These are phyloP conservation scores for Boletus eberwhitei DNA, from an alignment of 768 basidiomycete species.

Conservation along the genomic window DNA sequence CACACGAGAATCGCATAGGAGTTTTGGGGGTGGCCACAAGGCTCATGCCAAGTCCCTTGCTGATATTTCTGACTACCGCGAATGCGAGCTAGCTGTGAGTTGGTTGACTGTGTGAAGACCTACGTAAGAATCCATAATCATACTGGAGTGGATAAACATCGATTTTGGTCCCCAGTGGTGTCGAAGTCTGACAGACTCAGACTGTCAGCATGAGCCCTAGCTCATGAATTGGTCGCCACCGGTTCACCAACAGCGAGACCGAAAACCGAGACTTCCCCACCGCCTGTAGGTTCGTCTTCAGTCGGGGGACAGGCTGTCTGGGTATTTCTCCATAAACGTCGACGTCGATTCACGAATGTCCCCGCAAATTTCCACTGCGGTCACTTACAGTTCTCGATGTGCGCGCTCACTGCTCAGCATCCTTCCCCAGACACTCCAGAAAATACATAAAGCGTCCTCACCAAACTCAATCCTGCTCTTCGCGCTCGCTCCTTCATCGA, in stretches of 20 bases:
- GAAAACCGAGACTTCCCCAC: background rate
- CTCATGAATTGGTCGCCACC: too few relatives aligned
- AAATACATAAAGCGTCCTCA: background rate
- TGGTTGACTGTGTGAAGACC: too few relatives aligned
- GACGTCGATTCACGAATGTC: conserved; percentile 5
- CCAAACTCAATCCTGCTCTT: conserved; percentile 20
- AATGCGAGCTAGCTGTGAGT: too few relatives aligned
- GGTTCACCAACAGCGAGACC: background rate
- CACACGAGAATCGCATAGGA: too few relatives aligned
- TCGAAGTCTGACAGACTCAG: too few relatives aligned
- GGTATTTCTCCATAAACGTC: background rate
- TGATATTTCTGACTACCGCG: too few relatives aligned
- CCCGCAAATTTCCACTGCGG: conserved; percentile 13
- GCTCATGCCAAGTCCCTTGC: too few relatives aligned
- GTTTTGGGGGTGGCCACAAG: too few relatives aligned
- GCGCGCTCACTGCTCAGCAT: conserved; percentile 16
- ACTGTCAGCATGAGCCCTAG: too few relatives aligned
- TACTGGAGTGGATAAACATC: too few relatives aligned
- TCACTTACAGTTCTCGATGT: conserved; percentile 16
- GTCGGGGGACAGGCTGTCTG: background rate
- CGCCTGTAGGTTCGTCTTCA: background rate
- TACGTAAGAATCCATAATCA: too few relatives aligned
- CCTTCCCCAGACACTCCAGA: conserved; percentile 8
- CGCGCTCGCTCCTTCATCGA: conserved; percentile 25
- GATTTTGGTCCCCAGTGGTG: too few relatives aligned